These are phyloP conservation scores for Hypholoma sublateritium DNA, from an alignment of 768 basidiomycete species.

Conservation along the genomic window DNA sequence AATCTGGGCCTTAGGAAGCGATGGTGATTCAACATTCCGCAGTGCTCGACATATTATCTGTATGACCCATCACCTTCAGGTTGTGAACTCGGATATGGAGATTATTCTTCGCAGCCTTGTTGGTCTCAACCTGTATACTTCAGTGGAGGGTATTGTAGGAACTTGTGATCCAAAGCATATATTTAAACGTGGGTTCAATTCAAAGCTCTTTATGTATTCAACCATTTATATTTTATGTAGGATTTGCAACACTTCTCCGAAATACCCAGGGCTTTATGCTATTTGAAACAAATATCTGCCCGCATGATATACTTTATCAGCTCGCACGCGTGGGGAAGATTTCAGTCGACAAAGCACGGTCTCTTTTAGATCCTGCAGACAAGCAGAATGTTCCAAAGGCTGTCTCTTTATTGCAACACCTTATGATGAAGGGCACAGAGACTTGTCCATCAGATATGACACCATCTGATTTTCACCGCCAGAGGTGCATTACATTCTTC, in stretches of 20 bases:
- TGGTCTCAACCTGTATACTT: slow-evolving; percentile 24
- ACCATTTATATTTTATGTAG: no score
- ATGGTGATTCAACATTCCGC: slow-evolving; percentile 28
- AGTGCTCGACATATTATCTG: slow-evolving; percentile 16
- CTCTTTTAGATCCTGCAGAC: slow-evolving; percentile 27
- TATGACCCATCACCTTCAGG: slow-evolving; percentile 5
- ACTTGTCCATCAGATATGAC: no score
- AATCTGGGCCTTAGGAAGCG: slow-evolving; percentile 24
- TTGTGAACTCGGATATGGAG: slow-evolving; percentile 8
- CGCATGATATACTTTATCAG: slow-evolving; percentile 13
- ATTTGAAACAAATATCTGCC: slow-evolving; percentile 7
- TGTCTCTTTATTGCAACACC: slow-evolving; percentile 18
- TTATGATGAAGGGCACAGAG: not conserved
- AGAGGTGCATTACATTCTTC: slow-evolving; percentile 13
- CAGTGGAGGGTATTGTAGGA: slow-evolving; percentile 12
- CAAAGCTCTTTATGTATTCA: no score
- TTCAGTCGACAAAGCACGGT: not conserved
- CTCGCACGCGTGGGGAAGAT: slow-evolving; percentile 13
- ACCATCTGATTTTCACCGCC: not conserved
- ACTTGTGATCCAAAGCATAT: slow-evolving; percentile 31
- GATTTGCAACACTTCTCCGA: slow-evolving; percentile 24
- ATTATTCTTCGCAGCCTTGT: slow-evolving; percentile 10
- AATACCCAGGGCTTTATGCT: slow-evolving; percentile 17
- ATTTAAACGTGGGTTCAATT: slow-evolving; percentile 24
- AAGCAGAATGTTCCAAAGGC: slow-evolving; percentile 30